Conservation (phyloP, 192 early-diverging fungal species). For the Backusella liffmaniae region DNA sequence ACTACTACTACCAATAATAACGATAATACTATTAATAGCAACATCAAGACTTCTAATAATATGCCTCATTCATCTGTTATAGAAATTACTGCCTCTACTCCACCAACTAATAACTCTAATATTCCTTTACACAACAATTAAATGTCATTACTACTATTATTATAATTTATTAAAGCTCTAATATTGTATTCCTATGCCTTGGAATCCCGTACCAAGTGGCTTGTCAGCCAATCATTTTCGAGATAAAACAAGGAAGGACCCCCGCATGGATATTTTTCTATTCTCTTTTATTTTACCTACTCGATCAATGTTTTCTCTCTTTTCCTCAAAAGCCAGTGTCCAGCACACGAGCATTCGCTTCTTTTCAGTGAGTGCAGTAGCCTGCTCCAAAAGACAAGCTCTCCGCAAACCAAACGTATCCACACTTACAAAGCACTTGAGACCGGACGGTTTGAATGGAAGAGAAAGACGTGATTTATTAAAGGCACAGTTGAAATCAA, state of each 20-base stretch:
- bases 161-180: neutral
- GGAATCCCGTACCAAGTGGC: neutral
- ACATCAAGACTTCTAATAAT: neutral
- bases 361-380: slow-evolving; percentile 17
- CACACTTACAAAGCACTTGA: slow-evolving; percentile 37
- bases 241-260: neutral
- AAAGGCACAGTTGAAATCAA: slow-evolving; percentile 12
- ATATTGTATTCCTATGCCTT: neutral
- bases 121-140: neutral
- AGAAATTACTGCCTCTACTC: neutral
- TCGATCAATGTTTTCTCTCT: neutral
- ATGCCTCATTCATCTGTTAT: neutral
- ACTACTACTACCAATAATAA: neutral
- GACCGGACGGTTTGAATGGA: slow-evolving; percentile 37
- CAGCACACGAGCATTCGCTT: neutral
- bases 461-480: slow-evolving; percentile 31
- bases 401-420: slow-evolving; percentile 34
- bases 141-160: neutral
- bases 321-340: neutral
- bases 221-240: neutral
- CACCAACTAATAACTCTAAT: neutral
- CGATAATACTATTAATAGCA: neutral
- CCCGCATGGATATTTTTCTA: neutral
- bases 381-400: slow-evolving; percentile 14
- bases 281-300: neutral